phyloP scores from a whole-genome alignment of 345 rosid genomes.

The Rhodamnia argentea region DNA sequence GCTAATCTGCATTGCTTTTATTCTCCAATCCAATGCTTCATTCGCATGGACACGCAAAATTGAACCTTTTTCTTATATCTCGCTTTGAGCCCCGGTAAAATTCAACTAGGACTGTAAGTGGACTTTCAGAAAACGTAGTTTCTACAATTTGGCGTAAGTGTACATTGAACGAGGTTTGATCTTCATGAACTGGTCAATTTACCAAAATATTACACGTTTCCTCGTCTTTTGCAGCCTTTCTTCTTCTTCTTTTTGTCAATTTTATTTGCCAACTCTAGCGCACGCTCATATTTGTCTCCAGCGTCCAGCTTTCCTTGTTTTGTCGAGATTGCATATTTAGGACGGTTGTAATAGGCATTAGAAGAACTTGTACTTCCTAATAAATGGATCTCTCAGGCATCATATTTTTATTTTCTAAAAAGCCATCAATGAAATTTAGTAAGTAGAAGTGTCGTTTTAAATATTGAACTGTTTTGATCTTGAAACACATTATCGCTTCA shows the following conservation, averaged over 20 bases:
- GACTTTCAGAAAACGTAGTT: background rate
- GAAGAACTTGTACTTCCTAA: background rate
- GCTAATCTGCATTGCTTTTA: background rate
- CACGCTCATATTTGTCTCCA: background rate
- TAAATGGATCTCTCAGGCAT: background rate
- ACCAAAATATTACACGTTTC: background rate
- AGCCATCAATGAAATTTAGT: background rate
- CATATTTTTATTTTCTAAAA: background rate
- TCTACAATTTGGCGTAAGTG: background rate
- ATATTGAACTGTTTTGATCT: background rate
- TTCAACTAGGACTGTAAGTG: background rate
- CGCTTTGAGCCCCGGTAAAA: slow-evolving; percentile 79
- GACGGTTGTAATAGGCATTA: background rate
- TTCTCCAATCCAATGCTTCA: slow-evolving; percentile 75
- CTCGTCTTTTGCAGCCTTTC: background rate
- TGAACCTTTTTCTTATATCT: slow-evolving; percentile 61
- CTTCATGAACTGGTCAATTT: background rate
- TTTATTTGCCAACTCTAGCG: background rate
- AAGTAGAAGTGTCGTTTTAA: background rate
- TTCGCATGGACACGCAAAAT: slow-evolving; percentile 64
- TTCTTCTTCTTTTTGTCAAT: background rate
- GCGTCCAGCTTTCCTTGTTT: background rate
- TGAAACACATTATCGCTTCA: background rate
- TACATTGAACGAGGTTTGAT: background rate
- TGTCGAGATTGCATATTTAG: background rate